A percentile compares a stretch with the other conserved stretches of the same genome.
Evolutionary conservation across 108 stramenopile species (phyloP).

Genomic region (Discostella stelligeroides): DNA sequence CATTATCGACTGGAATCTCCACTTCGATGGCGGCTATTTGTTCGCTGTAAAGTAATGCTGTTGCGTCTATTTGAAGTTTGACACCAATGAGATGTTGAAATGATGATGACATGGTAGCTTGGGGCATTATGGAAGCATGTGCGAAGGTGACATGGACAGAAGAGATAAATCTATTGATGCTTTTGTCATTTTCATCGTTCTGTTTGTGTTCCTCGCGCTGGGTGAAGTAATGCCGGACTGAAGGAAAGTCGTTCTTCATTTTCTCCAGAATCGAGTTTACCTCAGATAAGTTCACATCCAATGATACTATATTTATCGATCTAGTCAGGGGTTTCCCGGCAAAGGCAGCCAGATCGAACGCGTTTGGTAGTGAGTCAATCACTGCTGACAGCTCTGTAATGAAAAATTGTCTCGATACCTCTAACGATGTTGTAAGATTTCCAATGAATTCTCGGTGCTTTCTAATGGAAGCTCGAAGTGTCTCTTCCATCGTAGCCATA

Average conservation of each 20-base stretch:
- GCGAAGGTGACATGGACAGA: constrained; percentile 27
- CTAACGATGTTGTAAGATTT: constrained; percentile 34
- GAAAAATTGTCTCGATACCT: constrained; percentile 41
- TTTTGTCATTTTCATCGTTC: constrained; percentile 22
- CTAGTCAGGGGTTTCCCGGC: neutral
- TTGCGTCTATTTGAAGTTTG: constrained; percentile 20
- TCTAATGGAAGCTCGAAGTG: constrained; percentile 37
- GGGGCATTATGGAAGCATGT: constrained; percentile 14
- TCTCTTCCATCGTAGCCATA: constrained; percentile 36
- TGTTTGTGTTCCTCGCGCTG: constrained; percentile 25
- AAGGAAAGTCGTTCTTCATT: constrained; percentile 14
- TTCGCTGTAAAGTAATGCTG: constrained; percentile 22
- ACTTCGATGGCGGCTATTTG: constrained; percentile 64
- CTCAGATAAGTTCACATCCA: constrained; percentile 45
- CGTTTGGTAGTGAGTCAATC: constrained; percentile 26
- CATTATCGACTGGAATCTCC: constrained; percentile 26
- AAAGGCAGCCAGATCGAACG: neutral
- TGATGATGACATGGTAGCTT: constrained; percentile 12
- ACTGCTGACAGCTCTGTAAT: constrained; percentile 34
- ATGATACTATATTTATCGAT: constrained; percentile 54
- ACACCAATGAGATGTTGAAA: constrained; percentile 20
- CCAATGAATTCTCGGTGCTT: constrained; percentile 27
- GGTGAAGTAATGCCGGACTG: constrained; percentile 15
- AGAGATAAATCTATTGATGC: constrained; percentile 14
- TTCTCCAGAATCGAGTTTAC: constrained; percentile 7